Percentiles rank a stretch among this genome's conserved stretches.
Conservation (phyloP, 805 yeast genomes). For the Candida ulmi region DNA sequence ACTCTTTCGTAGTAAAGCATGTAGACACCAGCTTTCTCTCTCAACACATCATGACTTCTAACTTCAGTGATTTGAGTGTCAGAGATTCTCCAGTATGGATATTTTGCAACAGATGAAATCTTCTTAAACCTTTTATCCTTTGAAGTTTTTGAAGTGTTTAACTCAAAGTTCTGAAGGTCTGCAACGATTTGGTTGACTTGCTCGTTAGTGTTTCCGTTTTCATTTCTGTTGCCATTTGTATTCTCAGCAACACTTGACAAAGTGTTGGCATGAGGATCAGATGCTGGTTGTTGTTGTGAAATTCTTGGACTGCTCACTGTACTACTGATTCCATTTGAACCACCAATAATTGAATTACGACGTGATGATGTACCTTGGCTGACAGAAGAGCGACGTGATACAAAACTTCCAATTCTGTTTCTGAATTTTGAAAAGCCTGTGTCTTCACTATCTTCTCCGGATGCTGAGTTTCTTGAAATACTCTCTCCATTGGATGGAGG, state of each 20-base stretch:
- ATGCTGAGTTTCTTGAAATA: constrained; percentile 9
- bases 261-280: too few species aligned
- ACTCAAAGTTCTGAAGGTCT: constrained; percentile 2
- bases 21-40: constrained; percentile 74
- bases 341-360: constrained; percentile 7
- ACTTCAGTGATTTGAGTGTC: constrained; percentile 69
- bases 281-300: too few species aligned
- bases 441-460: constrained; percentile 16
- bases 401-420: constrained; percentile 18
- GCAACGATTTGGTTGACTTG: constrained; percentile 3
- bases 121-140: constrained; percentile 38
- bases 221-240: too few species aligned
- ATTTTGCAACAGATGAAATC: constrained; percentile 46
- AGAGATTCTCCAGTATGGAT: constrained; percentile 82
- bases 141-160: constrained; percentile 8
- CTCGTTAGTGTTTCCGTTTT: too few species aligned
- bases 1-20: constrained; percentile 73
- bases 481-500: constrained; percentile 9
- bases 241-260: background rate
- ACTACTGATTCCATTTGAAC: too few species aligned
- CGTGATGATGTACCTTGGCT: constrained; percentile 12
- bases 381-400: constrained; percentile 18
- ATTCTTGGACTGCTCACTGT: too few species aligned
- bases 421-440: constrained; percentile 16
- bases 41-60: constrained; percentile 48